Evolutionary conservation across 2,329 filamentous ascomycete species (phyloP).

Genomic region (Sarocladiaceae sp.): DNA sequence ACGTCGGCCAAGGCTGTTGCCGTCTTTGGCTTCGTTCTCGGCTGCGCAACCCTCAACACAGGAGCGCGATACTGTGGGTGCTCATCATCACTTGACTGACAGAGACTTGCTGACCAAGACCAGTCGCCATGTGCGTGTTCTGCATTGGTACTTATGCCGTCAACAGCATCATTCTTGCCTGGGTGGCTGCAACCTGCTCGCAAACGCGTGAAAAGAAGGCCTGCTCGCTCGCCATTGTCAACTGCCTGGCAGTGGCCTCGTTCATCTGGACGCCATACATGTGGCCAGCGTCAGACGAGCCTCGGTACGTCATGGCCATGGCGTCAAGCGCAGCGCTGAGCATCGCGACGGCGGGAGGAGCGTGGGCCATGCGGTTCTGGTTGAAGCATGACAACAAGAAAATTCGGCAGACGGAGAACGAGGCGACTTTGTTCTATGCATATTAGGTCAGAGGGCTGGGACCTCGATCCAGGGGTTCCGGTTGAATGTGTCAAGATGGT

Average conservation of each 20-base stretch:
- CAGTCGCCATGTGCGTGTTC: slow-evolving; percentile 23
- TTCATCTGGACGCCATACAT: slow-evolving; percentile 36
- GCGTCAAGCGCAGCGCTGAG: slow-evolving; percentile 14
- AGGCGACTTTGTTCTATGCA: slow-evolving; percentile 16
- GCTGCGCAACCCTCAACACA: slow-evolving; percentile 20
- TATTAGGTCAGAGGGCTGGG: slow-evolving; percentile 13
- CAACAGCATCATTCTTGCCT: slow-evolving; percentile 33
- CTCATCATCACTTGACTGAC: not conserved
- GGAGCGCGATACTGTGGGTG: slow-evolving; percentile 19
- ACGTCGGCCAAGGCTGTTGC: slow-evolving; percentile 28
- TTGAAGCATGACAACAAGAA: slow-evolving; percentile 17
- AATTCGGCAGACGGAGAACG: slow-evolving; percentile 16
- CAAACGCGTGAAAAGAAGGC: slow-evolving; percentile 37
- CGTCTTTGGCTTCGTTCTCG: slow-evolving; percentile 30
- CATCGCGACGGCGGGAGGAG: slow-evolving; percentile 9
- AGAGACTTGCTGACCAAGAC: not conserved
- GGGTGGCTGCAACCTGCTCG: slow-evolving; percentile 30
- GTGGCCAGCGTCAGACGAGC: slow-evolving; percentile 30
- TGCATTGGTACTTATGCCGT: slow-evolving; percentile 26
- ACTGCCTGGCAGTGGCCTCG: slow-evolving; percentile 29
- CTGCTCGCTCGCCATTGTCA: slow-evolving; percentile 30
- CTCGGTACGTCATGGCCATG: slow-evolving; percentile 30
- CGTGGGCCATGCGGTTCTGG: slow-evolving; percentile 12
- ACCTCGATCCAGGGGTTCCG: not conserved
- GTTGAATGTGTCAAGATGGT: too few relatives aligned